Evolutionary conservation across 2,329 filamentous ascomycete genomes (phyloP), one percentile per base, ranked within the genome.

Genomic region (Lachnellula willkommii): DNA sequence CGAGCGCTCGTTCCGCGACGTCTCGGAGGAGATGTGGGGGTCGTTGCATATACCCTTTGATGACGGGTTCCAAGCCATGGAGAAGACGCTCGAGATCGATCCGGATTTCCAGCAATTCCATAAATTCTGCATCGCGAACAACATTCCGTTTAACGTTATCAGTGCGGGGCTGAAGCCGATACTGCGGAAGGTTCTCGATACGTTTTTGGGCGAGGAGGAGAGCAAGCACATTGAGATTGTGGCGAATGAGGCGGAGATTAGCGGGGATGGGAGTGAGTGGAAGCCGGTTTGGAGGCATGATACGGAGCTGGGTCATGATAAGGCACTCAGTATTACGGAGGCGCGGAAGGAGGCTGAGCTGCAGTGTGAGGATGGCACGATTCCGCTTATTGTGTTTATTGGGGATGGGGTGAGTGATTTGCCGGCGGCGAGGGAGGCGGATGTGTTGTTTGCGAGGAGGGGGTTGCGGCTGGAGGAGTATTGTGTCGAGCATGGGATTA

Each of bases 11-110:
- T 88, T 88, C 74, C 77, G 83, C 50, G 84, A 87, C 4, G 83
- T 85, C n/a, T 87, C 83, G 0, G 84, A 87, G 61, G 84, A 88
- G 69, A 86, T 88, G 80, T 88, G 84, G 82, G 81, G 79, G 7
- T 87, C 83, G 0, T 72, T 88, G 8, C 77, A 82, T 58, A 78
- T 88, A 0, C 83, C 84, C 2, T 87, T 88, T 65, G 84, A 85
- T 24, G 80, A 87, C 59, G 84, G 84, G 14, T 87, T 88, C 71
- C 74, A 80, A 53, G 74, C 86, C 32, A 84, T 88, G 79, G 76
- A 83, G 64, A 73, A 80, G 48, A 75, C 74, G 0, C 76, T 88
- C 28, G 78, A 84, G 35, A 83, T 88, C 54, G 85, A 88, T 64
- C 76, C 77, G 0, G 82, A 80, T 59, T 88, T 88, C 71, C 74